A percentile compares a stretch with the other conserved stretches of the same genome.
phyloP scores from a whole-genome alignment of 305 asterid genomes.

The Fraxinus velutina region DNA sequence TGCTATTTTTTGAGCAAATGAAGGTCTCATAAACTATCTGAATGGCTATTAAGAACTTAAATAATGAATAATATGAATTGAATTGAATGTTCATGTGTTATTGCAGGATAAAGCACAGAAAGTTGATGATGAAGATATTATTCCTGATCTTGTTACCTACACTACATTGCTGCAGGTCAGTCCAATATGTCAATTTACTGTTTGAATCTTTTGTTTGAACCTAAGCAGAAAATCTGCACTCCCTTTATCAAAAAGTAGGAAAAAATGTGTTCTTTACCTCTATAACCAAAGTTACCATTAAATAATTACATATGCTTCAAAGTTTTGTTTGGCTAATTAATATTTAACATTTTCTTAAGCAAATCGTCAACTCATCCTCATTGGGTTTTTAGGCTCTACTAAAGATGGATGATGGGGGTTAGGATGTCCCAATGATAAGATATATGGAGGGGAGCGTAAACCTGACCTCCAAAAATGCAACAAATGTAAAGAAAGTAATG shows the following conservation, averaged over 20 bases:
- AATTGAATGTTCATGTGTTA: constrained; percentile 20
- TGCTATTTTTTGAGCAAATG: constrained; percentile 54
- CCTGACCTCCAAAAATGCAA: not conserved
- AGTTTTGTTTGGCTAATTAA: not conserved
- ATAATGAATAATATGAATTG: constrained; percentile 26
- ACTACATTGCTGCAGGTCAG: constrained; percentile 62
- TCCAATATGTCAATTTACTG: not conserved
- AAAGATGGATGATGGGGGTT: not conserved
- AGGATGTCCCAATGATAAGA: not conserved
- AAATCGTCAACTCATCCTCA: not conserved
- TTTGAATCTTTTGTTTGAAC: not conserved
- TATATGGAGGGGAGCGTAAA: not conserved
- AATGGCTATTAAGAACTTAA: constrained; percentile 63
- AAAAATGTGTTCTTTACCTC: constrained; percentile 9
- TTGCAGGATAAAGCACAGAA: constrained; percentile 57
- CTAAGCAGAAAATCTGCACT: not conserved
- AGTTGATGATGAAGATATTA: constrained; percentile 32
- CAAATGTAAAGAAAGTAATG: not conserved
- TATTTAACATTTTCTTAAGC: not conserved
- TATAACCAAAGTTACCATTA: constrained; percentile 2
- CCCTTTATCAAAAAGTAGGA: not conserved
- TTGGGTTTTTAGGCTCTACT: not conserved
- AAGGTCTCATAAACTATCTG: constrained; percentile 58
- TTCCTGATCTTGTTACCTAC: constrained; percentile 61
- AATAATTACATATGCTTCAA: not conserved